These are phyloP conservation scores for Russula griseocarnosa DNA, from an alignment of 768 basidiomycete species.

Conservation along the genomic window DNA sequence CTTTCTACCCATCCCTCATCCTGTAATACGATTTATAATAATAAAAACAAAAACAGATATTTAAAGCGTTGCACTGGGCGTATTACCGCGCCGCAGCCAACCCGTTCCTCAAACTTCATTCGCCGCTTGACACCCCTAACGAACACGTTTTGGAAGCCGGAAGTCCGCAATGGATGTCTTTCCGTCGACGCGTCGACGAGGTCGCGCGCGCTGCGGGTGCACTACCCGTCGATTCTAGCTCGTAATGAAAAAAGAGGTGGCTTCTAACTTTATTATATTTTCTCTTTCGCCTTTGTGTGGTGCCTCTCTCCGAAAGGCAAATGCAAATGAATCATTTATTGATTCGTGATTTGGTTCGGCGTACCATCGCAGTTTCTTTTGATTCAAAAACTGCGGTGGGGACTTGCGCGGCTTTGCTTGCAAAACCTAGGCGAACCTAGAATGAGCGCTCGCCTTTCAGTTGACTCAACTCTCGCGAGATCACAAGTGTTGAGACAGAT, in stretches of 20 bases:
- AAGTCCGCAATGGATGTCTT: conserved; percentile 62
- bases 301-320: not conserved
- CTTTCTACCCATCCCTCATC: not conserved
- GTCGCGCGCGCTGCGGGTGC: conserved; percentile 59
- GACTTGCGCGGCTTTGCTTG: conserved; percentile 11
- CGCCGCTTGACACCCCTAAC: conserved; percentile 31
- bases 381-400: conserved; percentile 16
- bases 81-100: conserved; percentile 82
- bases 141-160: conserved; percentile 53
- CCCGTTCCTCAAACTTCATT: conserved; percentile 73
- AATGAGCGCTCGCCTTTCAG: conserved; percentile 54
- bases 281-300: not conserved
- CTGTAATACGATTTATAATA: not conserved
- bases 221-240: conserved; percentile 19
- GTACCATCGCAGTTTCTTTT: conserved; percentile 14
- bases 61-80: conserved; percentile 85
- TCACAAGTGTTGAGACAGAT: conserved; percentile 84
- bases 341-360: conserved; percentile 18
- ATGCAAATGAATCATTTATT: not conserved
- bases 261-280: conserved; percentile 24
- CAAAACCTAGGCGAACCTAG: conserved; percentile 44
- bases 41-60: conserved; percentile 51
- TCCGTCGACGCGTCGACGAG: conserved; percentile 70
- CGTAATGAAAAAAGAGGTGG: conserved; percentile 13
- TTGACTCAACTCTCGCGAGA: conserved; percentile 78